phyloP scores from a whole-genome alignment of 176 grass and related monocot genomes.

The Dactylis glomerata region DNA sequence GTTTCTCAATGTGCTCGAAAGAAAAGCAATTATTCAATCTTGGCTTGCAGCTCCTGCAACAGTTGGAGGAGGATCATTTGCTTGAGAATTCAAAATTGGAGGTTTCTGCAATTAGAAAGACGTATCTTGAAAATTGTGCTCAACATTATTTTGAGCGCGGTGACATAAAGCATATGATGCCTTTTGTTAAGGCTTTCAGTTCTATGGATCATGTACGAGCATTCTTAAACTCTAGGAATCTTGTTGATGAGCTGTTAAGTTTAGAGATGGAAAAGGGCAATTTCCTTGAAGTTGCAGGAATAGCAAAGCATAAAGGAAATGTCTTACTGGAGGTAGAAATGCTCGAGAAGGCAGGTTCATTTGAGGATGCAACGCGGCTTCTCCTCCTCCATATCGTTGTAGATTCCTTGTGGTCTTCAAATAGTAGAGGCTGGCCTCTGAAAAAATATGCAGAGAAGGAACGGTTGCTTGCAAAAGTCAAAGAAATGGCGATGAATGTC shows the following conservation, averaged over 20 bases:
- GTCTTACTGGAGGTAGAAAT: conserved; percentile 55
- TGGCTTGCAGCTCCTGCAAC: conserved; percentile 48
- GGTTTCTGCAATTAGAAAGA: conserved; percentile 25
- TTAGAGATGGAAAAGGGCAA: conserved; percentile 71
- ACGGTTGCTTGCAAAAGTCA: conserved; percentile 42
- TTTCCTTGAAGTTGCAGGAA: conserved; percentile 58
- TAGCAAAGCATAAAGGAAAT: conserved; percentile 58
- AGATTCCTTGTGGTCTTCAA: conserved; percentile 55
- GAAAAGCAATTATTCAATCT: conserved; percentile 43
- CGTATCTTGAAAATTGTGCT: conserved; percentile 58
- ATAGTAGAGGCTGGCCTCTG: conserved; percentile 63
- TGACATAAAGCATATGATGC: conserved; percentile 62
- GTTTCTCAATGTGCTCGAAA: conserved; percentile 55
- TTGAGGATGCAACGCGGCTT: conserved; percentile 48
- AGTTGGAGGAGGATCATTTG: conserved; percentile 40
- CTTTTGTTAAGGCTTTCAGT: conserved; percentile 55
- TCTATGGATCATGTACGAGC: conserved; percentile 49
- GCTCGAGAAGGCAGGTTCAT: conserved; percentile 51
- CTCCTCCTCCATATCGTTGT: conserved; percentile 45
- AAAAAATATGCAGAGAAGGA: conserved; percentile 53
- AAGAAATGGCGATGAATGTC: conserved; percentile 39
- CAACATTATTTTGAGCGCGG: conserved; percentile 24
- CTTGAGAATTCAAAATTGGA: conserved; percentile 17
- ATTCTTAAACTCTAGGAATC: conserved; percentile 47
- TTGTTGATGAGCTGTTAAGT: conserved; percentile 58